These are phyloP conservation scores for Penicillium sp. DNA, from an alignment of 2,329 filamentous ascomycete genomes.

Conservation along the genomic window DNA sequence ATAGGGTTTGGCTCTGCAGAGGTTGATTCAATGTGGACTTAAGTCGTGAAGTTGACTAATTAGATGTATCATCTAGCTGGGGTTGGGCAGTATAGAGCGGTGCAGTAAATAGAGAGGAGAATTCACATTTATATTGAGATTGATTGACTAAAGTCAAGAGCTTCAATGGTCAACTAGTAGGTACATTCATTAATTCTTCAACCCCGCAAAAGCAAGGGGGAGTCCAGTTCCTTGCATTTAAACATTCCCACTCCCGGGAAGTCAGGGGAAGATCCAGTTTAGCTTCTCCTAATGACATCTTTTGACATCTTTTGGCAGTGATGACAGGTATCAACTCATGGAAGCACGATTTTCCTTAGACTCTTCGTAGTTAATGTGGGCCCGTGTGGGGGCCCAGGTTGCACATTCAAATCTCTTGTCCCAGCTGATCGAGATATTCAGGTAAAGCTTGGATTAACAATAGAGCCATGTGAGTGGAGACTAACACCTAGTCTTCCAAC, in stretches of 20 bases:
- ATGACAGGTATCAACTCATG: not conserved
- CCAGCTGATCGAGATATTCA: not conserved
- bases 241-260: not conserved
- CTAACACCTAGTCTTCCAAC: not conserved
- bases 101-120: not conserved
- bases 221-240: not conserved
- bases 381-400: not conserved
- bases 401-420: not conserved
- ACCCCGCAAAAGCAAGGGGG: not conserved
- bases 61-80: too few species aligned
- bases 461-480: not conserved
- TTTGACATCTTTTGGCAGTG: not conserved
- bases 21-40: too few species aligned
- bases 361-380: not conserved
- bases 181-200: not conserved
- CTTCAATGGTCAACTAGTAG: not conserved
- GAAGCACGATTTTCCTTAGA: not conserved
- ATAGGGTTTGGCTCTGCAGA: not conserved
- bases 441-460: not conserved
- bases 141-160: not conserved
- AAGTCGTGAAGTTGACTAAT: too few species aligned
- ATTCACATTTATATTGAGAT: not conserved
- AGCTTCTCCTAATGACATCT: not conserved
- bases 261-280: not conserved
- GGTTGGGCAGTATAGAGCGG: too few species aligned